Percentiles rank a stretch among this genome's conserved stretches.
Conservation (phyloP, 1,139 yeast species). For the Taiozyma sp. region DNA sequence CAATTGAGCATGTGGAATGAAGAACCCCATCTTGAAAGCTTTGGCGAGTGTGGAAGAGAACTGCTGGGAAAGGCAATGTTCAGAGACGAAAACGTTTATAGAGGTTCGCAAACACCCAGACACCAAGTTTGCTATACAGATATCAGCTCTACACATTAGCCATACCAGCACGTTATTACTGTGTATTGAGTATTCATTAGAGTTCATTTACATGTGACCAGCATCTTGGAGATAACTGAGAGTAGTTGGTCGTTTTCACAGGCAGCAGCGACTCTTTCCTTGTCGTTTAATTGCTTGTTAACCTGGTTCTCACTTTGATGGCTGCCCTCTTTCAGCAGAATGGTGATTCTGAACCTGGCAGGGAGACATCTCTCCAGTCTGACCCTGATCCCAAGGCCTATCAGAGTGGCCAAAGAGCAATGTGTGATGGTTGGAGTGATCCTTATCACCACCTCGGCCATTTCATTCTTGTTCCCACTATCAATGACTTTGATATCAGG, state of each 20-base stretch:
- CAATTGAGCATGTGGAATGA: slow-evolving; percentile 56
- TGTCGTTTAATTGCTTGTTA: slow-evolving; percentile 93
- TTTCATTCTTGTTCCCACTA: slow-evolving; percentile 42
- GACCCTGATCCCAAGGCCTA: slow-evolving; percentile 92
- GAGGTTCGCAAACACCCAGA: background rate
- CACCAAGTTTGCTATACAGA: background rate
- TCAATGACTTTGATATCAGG: slow-evolving; percentile 69
- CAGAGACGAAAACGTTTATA: background rate
- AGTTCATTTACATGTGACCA: slow-evolving; percentile 58
- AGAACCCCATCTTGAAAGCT: slow-evolving; percentile 53
- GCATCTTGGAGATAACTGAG: slow-evolving; percentile 87
- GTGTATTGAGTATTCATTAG: background rate
- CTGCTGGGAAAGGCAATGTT: background rate
- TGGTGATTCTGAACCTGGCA: slow-evolving; percentile 72
- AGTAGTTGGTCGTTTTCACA: slow-evolving; percentile 93
- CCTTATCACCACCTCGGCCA: slow-evolving; percentile 72
- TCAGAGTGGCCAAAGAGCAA: slow-evolving; percentile 91
- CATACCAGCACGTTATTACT: background rate
- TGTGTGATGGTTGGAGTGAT: slow-evolving; percentile 98
- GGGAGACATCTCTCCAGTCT: slow-evolving; percentile 87
- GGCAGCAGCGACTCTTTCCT: slow-evolving; percentile 98
- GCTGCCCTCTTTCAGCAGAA: slow-evolving; percentile 81
- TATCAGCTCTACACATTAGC: background rate
- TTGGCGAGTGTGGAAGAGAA: background rate
- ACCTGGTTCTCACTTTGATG: slow-evolving; percentile 97